Percentiles rank a stretch among this genome's conserved stretches.
These are phyloP conservation scores for Epithele typhae DNA, from an alignment of 768 basidiomycete genomes.

Conservation along the genomic window DNA sequence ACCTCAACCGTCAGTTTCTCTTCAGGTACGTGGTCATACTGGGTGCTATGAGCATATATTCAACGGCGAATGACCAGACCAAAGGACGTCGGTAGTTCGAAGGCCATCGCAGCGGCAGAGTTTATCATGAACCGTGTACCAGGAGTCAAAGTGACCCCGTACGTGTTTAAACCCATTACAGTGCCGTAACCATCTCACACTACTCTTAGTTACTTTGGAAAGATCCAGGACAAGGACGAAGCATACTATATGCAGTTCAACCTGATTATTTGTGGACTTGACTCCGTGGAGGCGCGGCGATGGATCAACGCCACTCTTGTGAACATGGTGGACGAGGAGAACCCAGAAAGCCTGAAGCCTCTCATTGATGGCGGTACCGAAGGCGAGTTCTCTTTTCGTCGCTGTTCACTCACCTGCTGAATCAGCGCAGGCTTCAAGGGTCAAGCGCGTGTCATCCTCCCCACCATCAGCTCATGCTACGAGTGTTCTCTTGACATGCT, in stretches of 20 bases:
- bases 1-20: conserved; percentile 96
- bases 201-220: conserved; percentile 87
- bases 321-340: conserved; percentile 89
- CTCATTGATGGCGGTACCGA: conserved; percentile 98
- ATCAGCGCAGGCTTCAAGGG: conserved; percentile 84
- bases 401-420: not conserved
- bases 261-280: conserved; percentile 93
- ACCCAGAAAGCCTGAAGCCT: conserved; percentile 91
- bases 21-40: conserved; percentile 62
- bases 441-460: conserved; percentile 94
- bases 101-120: conserved; percentile 91
- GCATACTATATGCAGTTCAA: conserved; percentile 97
- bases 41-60: not conserved
- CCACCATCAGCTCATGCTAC: conserved; percentile 93
- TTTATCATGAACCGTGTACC: conserved; percentile 97
- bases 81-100: conserved; percentile 90
- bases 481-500: conserved; percentile 98
- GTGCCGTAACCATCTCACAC: conserved; percentile 1
- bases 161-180: conserved; percentile 28
- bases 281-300: conserved; percentile 93
- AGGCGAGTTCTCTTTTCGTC: conserved; percentile 44
- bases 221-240: conserved; percentile 96
- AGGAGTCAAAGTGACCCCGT: conserved; percentile 97
- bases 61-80: conserved; percentile 40
- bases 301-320: conserved; percentile 99